These are phyloP conservation scores for Ascomycota sp. DNA, from an alignment of 2,329 filamentous ascomycete species.

Conservation along the genomic window DNA sequence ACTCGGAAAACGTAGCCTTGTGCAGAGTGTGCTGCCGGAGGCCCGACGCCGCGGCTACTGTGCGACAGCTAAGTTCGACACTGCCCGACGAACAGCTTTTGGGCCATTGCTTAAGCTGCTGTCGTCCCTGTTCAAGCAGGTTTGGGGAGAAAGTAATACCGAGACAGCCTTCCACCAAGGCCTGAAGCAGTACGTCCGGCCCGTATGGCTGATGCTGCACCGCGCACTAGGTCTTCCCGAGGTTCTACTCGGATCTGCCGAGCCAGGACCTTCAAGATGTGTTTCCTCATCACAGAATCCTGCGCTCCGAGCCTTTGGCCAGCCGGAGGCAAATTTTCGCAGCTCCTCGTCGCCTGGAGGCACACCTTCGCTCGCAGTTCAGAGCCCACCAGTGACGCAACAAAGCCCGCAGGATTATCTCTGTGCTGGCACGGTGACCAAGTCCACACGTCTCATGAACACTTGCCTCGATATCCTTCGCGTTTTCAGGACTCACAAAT, in stretches of 20 bases:
- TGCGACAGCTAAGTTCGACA: slow-evolving; percentile 46
- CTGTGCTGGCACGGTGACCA: slow-evolving; percentile 34
- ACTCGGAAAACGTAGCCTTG: slow-evolving; percentile 43
- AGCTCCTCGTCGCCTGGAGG: slow-evolving; percentile 30
- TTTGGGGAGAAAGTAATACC: slow-evolving; percentile 45
- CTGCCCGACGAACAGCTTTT: slow-evolving; percentile 37
- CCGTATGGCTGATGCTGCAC: slow-evolving; percentile 44
- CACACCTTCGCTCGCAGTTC: slow-evolving; percentile 16
- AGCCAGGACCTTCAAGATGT: slow-evolving; percentile 14
- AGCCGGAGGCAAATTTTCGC: slow-evolving; percentile 18
- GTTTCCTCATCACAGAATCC: slow-evolving; percentile 16
- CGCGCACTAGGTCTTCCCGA: slow-evolving; percentile 43
- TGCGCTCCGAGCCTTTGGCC: slow-evolving; percentile 11
- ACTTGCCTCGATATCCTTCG: slow-evolving; percentile 73
- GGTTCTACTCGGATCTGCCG: slow-evolving; percentile 40
- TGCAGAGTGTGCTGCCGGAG: slow-evolving; percentile 41
- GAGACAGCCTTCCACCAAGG: slow-evolving; percentile 42
- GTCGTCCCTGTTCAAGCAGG: slow-evolving; percentile 45
- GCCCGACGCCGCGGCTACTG: slow-evolving; percentile 42
- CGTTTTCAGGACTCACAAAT: slow-evolving; percentile 61
- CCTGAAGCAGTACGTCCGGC: slow-evolving; percentile 40
- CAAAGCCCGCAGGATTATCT: slow-evolving; percentile 40
- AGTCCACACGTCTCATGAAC: slow-evolving; percentile 60
- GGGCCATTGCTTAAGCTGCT: slow-evolving; percentile 43
- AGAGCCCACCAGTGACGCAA: slow-evolving; percentile 16